phyloP scores from a whole-genome alignment of 1,284 basidiomycete species.

The Xanthoconium separans region DNA sequence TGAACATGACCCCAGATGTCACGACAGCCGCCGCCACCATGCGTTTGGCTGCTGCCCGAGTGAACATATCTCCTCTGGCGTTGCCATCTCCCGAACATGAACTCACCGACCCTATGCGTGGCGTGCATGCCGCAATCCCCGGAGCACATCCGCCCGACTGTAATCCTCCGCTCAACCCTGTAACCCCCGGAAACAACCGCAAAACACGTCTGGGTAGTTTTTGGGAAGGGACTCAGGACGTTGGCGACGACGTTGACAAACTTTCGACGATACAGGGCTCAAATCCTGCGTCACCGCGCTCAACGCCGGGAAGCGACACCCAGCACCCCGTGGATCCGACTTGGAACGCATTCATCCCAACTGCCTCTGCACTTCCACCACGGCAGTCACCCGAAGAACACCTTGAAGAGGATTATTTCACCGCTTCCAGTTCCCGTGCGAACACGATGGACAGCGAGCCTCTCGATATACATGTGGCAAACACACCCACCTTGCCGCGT shows the following conservation, averaged over 20 bases:
- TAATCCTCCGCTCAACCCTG: conserved; percentile 29
- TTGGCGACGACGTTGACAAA: conserved; percentile 37
- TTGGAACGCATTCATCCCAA: conserved; percentile 10
- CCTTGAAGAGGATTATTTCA: conserved; percentile 35
- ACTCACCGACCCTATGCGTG: conserved; percentile 80
- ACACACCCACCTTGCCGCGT: conserved; percentile 47
- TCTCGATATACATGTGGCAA: conserved; percentile 20
- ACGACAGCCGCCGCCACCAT: conserved; percentile 79
- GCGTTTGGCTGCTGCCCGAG: conserved; percentile 75
- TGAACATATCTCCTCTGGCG: conserved; percentile 75
- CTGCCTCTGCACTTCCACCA: conserved; percentile 19
- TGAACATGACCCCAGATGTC: conserved; percentile 46
- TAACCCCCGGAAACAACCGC: conserved; percentile 51
- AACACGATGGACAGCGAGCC: conserved; percentile 27
- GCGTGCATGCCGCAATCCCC: conserved; percentile 64
- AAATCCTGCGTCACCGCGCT: conserved; percentile 24
- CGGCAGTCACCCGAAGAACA: conserved; percentile 28
- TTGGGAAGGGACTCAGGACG: conserved; percentile 64
- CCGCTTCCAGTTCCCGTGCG: conserved; percentile 25
- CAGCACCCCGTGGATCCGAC: conserved; percentile 7
- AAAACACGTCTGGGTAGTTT: conserved; percentile 63
- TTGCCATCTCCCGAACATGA: conserved; percentile 87
- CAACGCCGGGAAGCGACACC: conserved; percentile 8
- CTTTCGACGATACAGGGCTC: conserved; percentile 30
- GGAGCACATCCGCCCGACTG: conserved; percentile 51